A percentile compares a stretch with the other conserved stretches of the same genome.
These are phyloP conservation scores for Aspergillus puulaauensis DNA, from an alignment of 2,329 filamentous ascomycete genomes.

Conservation along the genomic window DNA sequence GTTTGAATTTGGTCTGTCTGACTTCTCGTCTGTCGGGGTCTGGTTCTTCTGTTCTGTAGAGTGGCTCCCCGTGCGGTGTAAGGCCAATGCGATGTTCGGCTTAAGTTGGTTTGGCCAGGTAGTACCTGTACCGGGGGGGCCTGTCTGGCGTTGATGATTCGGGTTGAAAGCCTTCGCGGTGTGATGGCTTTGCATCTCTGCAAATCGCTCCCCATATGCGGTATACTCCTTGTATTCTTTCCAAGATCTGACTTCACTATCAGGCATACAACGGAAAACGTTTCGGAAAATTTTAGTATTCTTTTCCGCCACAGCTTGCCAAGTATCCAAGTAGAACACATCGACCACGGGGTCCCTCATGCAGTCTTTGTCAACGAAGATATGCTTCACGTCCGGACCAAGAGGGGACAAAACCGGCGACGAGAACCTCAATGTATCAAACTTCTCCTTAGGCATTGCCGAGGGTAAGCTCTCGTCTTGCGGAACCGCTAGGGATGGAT, in stretches of 20 bases:
- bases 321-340: constrained; percentile 81
- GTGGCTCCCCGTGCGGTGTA: constrained; percentile 31
- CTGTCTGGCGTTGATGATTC: constrained; percentile 42
- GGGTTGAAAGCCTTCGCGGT: constrained; percentile 50
- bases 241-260: constrained; percentile 92
- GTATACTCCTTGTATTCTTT: constrained; percentile 84
- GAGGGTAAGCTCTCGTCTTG: constrained; percentile 76
- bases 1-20: constrained; percentile 34
- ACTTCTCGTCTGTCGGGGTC: constrained; percentile 33
- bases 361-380: constrained; percentile 80
- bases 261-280: constrained; percentile 96
- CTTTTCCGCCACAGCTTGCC: constrained; percentile 84
- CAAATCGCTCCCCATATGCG: constrained; percentile 75
- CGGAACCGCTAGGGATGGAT: constrained; percentile 66
- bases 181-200: constrained; percentile 60
- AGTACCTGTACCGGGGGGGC: constrained; percentile 37
- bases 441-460: constrained; percentile 36
- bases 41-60: constrained; percentile 30
- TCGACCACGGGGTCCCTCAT: constrained; percentile 88
- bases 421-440: constrained; percentile 51
- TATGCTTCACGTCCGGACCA: constrained; percentile 67
- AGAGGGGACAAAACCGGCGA: constrained; percentile 50
- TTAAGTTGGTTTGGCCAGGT: constrained; percentile 24
- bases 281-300: constrained; percentile 93
- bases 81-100: constrained; percentile 22